These are phyloP conservation scores for Aristolochia californica DNA, from an alignment of 164 flowering plant species.

Conservation along the genomic window DNA sequence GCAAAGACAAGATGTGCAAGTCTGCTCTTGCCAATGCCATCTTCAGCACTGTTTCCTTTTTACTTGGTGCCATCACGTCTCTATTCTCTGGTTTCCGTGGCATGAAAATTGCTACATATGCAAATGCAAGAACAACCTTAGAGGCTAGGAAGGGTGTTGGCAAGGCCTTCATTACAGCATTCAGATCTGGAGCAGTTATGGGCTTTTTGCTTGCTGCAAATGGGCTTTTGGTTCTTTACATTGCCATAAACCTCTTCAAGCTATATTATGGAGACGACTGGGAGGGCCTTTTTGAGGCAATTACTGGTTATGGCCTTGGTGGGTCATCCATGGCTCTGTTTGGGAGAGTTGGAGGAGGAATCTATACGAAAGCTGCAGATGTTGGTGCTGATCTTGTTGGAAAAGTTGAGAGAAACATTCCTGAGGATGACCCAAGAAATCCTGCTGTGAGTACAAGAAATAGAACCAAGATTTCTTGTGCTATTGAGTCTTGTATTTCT, in stretches of 20 bases:
- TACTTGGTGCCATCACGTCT: slow-evolving; percentile 76
- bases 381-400: slow-evolving; percentile 97
- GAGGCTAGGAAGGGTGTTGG: slow-evolving; percentile 91
- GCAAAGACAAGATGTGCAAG: slow-evolving; percentile 42
- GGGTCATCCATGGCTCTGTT: slow-evolving; percentile 90
- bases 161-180: slow-evolving; percentile 70
- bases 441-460: slow-evolving; percentile 48
- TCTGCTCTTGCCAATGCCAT: slow-evolving; percentile 71
- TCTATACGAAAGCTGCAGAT: slow-evolving; percentile 85
- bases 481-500: no score
- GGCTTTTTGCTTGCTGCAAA: slow-evolving; percentile 85
- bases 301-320: slow-evolving; percentile 84
- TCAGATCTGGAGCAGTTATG: slow-evolving; percentile 86
- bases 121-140: slow-evolving; percentile 76
- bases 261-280: slow-evolving; percentile 79
- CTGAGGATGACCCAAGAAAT: slow-evolving; percentile 86
- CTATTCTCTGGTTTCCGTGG: slow-evolving; percentile 74
- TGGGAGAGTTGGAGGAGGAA: slow-evolving; percentile 83
- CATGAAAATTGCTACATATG: slow-evolving; percentile 85
- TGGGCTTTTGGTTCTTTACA: slow-evolving; percentile 66
- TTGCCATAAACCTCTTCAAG: slow-evolving; percentile 60
- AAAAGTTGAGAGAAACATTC: slow-evolving; percentile 77
- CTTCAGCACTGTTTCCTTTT: slow-evolving; percentile 67
- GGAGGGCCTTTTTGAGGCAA: slow-evolving; percentile 79
- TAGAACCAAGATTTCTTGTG: no score